Conservation (phyloP, 2,329 filamentous ascomycete genomes). For the Neoscytalidium dimidiatum region DNA sequence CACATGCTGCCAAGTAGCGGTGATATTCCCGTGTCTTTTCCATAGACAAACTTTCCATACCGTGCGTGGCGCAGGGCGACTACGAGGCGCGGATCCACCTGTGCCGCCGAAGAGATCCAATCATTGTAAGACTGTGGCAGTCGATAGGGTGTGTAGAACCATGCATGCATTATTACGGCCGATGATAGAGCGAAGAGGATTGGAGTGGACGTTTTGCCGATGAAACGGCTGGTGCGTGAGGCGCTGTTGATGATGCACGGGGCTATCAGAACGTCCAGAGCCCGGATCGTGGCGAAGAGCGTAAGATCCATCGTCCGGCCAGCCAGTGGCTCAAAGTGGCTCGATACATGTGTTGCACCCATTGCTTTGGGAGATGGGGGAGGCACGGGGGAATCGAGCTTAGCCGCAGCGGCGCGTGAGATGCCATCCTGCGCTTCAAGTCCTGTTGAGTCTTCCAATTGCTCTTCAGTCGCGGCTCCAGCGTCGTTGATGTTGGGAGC, state of each 20-base stretch:
- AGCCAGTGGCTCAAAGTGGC: slow-evolving; percentile 44
- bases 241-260: slow-evolving; percentile 24
- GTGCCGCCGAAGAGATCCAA: slow-evolving; percentile 78
- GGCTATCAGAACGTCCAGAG: slow-evolving; percentile 69
- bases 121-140: slow-evolving; percentile 74
- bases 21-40: slow-evolving; percentile 70
- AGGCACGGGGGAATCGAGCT: neutral
- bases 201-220: slow-evolving; percentile 42
- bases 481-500: neutral
- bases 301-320: slow-evolving; percentile 81
- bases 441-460: neutral
- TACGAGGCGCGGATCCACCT: slow-evolving; percentile 73
- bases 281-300: slow-evolving; percentile 73
- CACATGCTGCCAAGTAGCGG: slow-evolving; percentile 71
- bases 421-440: neutral
- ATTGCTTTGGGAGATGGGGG: slow-evolving; percentile 15
- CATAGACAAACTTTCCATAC: slow-evolving; percentile 67
- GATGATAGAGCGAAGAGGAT: slow-evolving; percentile 71
- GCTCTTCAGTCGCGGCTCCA: neutral
- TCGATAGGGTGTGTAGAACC: slow-evolving; percentile 73
- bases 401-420: neutral
- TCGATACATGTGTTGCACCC: slow-evolving; percentile 25
- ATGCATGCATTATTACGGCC: slow-evolving; percentile 83
- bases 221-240: slow-evolving; percentile 54
- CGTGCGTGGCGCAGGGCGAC: slow-evolving; percentile 70